Conservation (phyloP, 805 yeast genomes). For the Cyberlindnera xylosilytica region DNA sequence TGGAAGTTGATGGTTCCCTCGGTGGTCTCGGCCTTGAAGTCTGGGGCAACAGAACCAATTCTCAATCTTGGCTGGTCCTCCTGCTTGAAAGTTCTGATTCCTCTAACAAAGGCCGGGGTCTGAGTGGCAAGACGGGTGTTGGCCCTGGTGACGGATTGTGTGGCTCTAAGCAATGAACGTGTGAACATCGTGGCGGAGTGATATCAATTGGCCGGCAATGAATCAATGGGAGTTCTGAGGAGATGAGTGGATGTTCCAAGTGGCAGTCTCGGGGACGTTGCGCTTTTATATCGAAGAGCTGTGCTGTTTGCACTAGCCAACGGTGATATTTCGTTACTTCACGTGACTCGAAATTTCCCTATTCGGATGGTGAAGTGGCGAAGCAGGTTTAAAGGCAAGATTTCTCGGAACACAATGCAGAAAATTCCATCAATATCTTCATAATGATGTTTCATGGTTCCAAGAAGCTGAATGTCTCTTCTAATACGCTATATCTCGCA, state of each 20-base stretch:
- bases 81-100: slow-evolving; percentile 45
- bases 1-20: slow-evolving; percentile 84
- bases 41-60: slow-evolving; percentile 84
- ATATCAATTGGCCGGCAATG: background rate
- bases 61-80: slow-evolving; percentile 62
- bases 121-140: slow-evolving; percentile 15
- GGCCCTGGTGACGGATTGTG: slow-evolving; percentile 21
- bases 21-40: slow-evolving; percentile 81
- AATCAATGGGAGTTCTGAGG: background rate
- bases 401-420: too few relatives aligned
- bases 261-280: background rate
- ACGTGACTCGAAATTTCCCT: slow-evolving; percentile 10
- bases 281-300: background rate
- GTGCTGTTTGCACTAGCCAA: slow-evolving; percentile 12
- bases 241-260: background rate
- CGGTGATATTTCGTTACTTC: slow-evolving; percentile 13
- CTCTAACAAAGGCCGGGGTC: slow-evolving; percentile 29
- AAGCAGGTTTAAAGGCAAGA: background rate
- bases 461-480: too few relatives aligned
- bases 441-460: too few relatives aligned
- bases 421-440: too few relatives aligned
- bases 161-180: slow-evolving; percentile 29
- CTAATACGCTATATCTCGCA: too few relatives aligned
- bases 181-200: slow-evolving; percentile 23
- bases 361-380: background rate